phyloP scores from a whole-genome alignment of 1,139 yeast species.

The Pichia sp. region DNA sequence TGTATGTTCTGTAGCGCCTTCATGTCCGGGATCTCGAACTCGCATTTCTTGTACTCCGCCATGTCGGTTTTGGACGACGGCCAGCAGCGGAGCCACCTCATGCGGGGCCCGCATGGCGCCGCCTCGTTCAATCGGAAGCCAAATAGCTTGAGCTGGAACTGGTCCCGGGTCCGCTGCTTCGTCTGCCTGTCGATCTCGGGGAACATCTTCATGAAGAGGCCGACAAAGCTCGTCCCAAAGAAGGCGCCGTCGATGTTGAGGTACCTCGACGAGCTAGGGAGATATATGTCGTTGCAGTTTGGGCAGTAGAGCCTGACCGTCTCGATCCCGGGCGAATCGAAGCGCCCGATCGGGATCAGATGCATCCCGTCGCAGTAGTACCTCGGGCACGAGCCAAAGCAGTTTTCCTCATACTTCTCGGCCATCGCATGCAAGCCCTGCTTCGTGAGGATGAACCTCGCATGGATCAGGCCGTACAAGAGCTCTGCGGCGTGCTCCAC shows the following conservation, averaged over 20 bases:
- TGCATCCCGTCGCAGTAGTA: constrained; percentile 90
- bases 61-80: constrained; percentile 37
- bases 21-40: constrained; percentile 47
- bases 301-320: constrained; percentile 93
- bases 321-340: constrained; percentile 87
- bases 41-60: constrained; percentile 58
- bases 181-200: constrained; percentile 67
- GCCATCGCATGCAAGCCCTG: constrained; percentile 94
- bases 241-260: constrained; percentile 91
- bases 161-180: constrained; percentile 46
- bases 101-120: constrained; percentile 81
- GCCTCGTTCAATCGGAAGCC: constrained; percentile 80
- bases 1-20: constrained; percentile 27
- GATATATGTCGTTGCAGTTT: constrained; percentile 83
- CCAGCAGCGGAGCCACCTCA: constrained; percentile 77
- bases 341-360: constrained; percentile 85
- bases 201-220: constrained; percentile 81
- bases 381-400: constrained; percentile 91
- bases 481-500: constrained; percentile 89
- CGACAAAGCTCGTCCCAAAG: constrained; percentile 95
- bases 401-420: constrained; percentile 84
- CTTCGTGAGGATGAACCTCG: constrained; percentile 82
- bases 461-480: constrained; percentile 89
- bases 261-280: constrained; percentile 82
- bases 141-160: constrained; percentile 71